Percentiles rank a stretch among this genome's conserved stretches.
Evolutionary conservation across 2,329 filamentous ascomycete species (phyloP).

Genomic region (Aulographum hederae): DNA sequence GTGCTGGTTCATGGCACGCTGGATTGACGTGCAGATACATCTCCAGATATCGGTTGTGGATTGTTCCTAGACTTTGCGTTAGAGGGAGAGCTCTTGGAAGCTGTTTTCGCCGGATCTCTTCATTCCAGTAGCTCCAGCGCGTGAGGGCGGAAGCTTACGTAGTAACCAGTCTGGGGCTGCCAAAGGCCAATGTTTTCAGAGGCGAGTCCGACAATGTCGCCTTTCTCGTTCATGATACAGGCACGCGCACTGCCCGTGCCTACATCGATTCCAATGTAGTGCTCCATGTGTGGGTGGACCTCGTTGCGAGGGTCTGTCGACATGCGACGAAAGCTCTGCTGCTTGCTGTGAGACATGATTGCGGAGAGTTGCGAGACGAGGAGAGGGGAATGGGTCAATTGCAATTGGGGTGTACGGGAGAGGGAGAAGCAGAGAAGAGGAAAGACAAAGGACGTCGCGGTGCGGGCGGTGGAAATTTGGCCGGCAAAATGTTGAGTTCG

Average conservation of each 20-base stretch:
- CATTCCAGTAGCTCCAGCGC: too few species aligned
- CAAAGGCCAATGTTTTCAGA: constrained; percentile 33
- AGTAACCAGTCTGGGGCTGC: constrained; percentile 36
- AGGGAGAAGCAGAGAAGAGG: too few species aligned
- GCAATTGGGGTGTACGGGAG: too few species aligned
- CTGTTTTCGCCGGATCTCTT: constrained; percentile 1
- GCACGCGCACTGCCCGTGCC: constrained; percentile 90
- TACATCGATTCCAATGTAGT: constrained; percentile 80
- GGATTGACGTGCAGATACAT: constrained; percentile 79
- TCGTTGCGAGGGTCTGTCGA: constrained; percentile 36
- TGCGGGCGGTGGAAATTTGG: too few species aligned
- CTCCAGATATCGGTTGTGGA: constrained; percentile 94
- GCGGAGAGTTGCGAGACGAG: too few species aligned
- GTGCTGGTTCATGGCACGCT: constrained; percentile 64
- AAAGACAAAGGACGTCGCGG: too few species aligned
- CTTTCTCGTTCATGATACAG: constrained; percentile 82
- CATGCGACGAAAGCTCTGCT: too few species aligned
- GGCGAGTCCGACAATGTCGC: constrained; percentile 56
- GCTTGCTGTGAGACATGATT: too few species aligned
- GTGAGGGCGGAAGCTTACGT: constrained; percentile 20
- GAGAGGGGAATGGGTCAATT: too few species aligned
- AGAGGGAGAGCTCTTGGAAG: constrained; percentile 6
- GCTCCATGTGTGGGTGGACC: constrained; percentile 35
- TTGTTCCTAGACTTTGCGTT: constrained; percentile 51
- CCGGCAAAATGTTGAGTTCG: too few species aligned